phyloP scores from a whole-genome alignment of 148 eudicot genomes.

The Rhododendron griersonianum region DNA sequence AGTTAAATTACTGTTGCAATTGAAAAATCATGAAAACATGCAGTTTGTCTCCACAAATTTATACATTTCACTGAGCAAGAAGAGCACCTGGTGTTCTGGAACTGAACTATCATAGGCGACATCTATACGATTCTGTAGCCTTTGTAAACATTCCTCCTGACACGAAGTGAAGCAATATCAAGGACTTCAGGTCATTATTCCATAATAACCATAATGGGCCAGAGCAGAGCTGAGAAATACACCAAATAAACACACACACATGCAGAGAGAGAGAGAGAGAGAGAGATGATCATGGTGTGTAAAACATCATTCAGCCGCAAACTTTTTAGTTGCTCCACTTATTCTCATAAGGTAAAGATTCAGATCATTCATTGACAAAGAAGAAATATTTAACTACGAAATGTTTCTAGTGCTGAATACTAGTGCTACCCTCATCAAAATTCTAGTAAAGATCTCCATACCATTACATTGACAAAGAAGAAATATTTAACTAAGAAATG shows the following conservation, averaged over 20 bases:
- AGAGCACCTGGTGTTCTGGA: slow-evolving; percentile 72
- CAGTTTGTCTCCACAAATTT: background rate
- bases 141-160: slow-evolving; percentile 84
- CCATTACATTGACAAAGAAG: background rate
- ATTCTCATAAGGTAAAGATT: background rate
- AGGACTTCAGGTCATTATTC: background rate
- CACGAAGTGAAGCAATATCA: slow-evolving; percentile 18
- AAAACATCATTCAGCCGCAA: background rate
- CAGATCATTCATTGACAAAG: background rate
- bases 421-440: background rate
- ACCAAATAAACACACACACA: background rate
- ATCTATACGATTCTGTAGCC: slow-evolving; percentile 80
- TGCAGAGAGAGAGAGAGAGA: background rate
- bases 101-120: slow-evolving; percentile 74
- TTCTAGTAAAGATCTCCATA: background rate
- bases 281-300: background rate
- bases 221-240: background rate
- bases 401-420: background rate
- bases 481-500: background rate
- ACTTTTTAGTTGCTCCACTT: background rate
- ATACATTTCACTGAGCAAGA: background rate
- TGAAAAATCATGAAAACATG: background rate
- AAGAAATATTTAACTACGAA: too few species aligned
- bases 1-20: background rate
- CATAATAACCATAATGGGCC: background rate